These are phyloP conservation scores for Globisporangium camurandrum DNA, from an alignment of 352 stramenopile species.

Conservation along the genomic window DNA sequence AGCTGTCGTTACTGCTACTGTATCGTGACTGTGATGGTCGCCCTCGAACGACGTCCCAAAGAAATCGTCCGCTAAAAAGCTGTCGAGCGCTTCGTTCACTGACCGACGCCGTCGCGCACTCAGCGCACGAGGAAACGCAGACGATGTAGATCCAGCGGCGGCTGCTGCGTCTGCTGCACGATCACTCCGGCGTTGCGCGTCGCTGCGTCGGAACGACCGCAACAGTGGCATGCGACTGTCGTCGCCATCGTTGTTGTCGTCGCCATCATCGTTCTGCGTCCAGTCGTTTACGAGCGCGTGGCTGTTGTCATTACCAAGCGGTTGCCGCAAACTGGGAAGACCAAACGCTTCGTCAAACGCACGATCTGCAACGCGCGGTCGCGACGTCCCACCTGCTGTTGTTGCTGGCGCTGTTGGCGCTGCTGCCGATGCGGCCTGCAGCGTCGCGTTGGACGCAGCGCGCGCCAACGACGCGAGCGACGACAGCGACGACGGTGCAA, in stretches of 20 bases:
- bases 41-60: slow-evolving; percentile 47
- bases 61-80: slow-evolving; percentile 58
- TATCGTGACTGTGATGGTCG: slow-evolving; percentile 18
- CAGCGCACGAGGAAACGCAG: slow-evolving; percentile 8
- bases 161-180: no score
- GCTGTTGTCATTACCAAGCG: slow-evolving; percentile 15
- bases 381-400: slow-evolving; percentile 3
- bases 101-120: slow-evolving; percentile 16
- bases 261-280: slow-evolving; percentile 14
- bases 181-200: no score
- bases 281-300: slow-evolving; percentile 27
- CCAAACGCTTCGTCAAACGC: slow-evolving; percentile 38
- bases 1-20: slow-evolving; percentile 10
- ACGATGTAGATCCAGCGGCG: slow-evolving; percentile 15
- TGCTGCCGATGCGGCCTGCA: no score
- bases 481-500: slow-evolving; percentile 61
- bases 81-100: slow-evolving; percentile 30
- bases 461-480: slow-evolving; percentile 46
- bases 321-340: slow-evolving; percentile 19
- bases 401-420: slow-evolving; percentile 17
- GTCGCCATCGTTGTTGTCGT: slow-evolving; percentile 27
- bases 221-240: slow-evolving; percentile 55
- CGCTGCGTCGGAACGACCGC: slow-evolving; percentile 26
- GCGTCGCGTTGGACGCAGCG: slow-evolving; percentile 8
- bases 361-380: background rate